phyloP scores from a whole-genome alignment of 2,329 filamentous ascomycete species.

The Alternaria burnsii region DNA sequence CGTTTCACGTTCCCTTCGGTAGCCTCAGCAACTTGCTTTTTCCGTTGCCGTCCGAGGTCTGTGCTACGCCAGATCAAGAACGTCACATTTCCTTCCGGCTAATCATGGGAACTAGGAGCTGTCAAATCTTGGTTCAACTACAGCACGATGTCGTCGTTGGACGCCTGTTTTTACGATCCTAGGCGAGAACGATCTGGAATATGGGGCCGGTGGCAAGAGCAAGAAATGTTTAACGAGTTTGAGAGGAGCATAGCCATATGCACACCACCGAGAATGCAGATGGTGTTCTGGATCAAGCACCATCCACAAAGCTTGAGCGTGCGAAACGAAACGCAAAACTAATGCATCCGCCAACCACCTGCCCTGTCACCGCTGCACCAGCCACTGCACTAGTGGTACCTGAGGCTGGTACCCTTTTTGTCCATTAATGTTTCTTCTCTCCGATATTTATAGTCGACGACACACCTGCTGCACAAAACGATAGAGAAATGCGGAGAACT shows the following conservation, averaged over 20 bases:
- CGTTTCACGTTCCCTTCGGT: constrained; percentile 8
- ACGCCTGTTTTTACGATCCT: not conserved
- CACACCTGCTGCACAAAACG: not conserved
- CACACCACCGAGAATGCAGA: not conserved
- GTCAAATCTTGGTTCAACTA: not conserved
- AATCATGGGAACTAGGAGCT: not conserved
- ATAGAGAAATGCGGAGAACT: not conserved
- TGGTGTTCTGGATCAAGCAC: not conserved
- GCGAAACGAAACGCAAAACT: constrained; percentile 3
- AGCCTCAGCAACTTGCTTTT: constrained; percentile 14
- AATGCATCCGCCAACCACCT: constrained; percentile 8
- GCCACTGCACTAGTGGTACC: not conserved
- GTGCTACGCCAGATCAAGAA: constrained; percentile 6
- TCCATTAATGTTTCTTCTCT: not conserved
- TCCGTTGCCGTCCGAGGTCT: constrained; percentile 8
- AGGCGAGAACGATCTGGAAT: not conserved
- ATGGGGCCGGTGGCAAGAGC: not conserved
- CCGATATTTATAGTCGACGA: not conserved
- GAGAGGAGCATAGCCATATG: not conserved
- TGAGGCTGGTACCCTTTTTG: not conserved
- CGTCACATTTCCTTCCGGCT: constrained; percentile 5
- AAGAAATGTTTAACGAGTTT: not conserved
- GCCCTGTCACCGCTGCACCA: constrained; percentile 9
- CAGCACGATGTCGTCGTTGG: constrained; percentile 3
- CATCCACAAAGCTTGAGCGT: constrained; percentile 6